Evolutionary conservation across 1,284 basidiomycete genomes (phyloP), one percentile per base, ranked within the genome.

Genomic region (Taiwanofungus camphoratus): DNA sequence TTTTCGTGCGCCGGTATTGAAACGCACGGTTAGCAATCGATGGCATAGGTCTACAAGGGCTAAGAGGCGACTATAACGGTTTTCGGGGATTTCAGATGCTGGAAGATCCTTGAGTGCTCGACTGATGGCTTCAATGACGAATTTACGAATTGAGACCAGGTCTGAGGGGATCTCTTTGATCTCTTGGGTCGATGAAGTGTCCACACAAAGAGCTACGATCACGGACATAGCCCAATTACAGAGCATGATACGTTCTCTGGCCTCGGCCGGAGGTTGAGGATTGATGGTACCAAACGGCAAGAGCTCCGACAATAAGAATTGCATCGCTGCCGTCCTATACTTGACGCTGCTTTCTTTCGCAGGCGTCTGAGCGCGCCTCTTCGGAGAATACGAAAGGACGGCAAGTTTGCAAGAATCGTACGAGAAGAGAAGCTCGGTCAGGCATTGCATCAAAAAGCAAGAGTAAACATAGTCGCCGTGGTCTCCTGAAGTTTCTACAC

Each of bases 201-300:
- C 93, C 15, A 92, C 85, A 53, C 94, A 96, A 15, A 99, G 76
- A 0, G 93, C 90, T 24, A 96, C 88, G 27, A 98, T 68, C 41
- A 96, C 80, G 20, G 91, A 91, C 76, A 92, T 91, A 0, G 92
- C 89, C 89, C 91, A 96, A 54, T 83, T 85, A 58, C 84, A 87
- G 5, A 93, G 65, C 27, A 79, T 74, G 37, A 84, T 70, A 44
- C 74, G 73, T 52, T 72, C 74, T 48, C 77, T 77, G 26, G 71
- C 66, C 41, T 75, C 76, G 2, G 70, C 58, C 42, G 75, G 70
- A 6, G 76, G 71, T 30, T 77, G 74, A 26, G 77, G 65, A 50
- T 79, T 73, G 48, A 91, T 77, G 1, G 80, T 79, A n/a, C 83
- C 79, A 51, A 82, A 85, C 8, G 87, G 82, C 42, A 92, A 72